Evolutionary conservation across 331 rosid species (phyloP).

Genomic region (Rosa hybrid): DNA sequence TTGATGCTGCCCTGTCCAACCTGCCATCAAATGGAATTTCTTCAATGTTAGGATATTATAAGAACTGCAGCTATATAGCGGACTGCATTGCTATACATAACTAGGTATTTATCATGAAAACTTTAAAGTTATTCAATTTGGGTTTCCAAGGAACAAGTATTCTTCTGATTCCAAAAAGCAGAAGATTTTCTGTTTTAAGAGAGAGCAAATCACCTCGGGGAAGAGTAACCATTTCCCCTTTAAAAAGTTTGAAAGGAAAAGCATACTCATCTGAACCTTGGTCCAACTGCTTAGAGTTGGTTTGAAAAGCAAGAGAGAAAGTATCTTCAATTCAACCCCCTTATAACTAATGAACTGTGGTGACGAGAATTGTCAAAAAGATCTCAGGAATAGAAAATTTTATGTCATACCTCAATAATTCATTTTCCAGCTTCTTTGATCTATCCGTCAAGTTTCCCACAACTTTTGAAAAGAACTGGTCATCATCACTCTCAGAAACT

Average conservation of each 20-base stretch:
- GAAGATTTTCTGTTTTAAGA: not conserved
- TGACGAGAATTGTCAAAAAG: constrained; percentile 7
- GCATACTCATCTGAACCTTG: not conserved
- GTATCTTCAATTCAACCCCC: not conserved
- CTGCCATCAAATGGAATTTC: constrained; percentile 31
- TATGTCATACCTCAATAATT: constrained; percentile 39
- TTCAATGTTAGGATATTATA: not conserved
- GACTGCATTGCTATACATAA: not conserved
- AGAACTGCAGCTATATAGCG: not conserved
- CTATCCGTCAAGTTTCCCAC: constrained; percentile 37
- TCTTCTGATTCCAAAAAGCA: not conserved
- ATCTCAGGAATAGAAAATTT: not conserved
- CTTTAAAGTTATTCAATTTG: not conserved
- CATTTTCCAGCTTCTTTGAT: constrained; percentile 43
- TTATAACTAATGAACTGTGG: not conserved
- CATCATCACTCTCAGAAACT: constrained; percentile 23
- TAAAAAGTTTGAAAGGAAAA: not conserved
- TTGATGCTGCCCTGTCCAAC: constrained; percentile 46
- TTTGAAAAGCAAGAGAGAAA: not conserved
- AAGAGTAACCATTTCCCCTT: not conserved
- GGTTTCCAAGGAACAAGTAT: not conserved
- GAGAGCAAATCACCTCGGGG: not conserved
- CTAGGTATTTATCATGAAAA: not conserved
- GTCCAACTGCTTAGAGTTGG: not conserved
- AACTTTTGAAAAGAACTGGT: constrained; percentile 27